A percentile compares a stretch with the other conserved stretches of the same genome.
These are phyloP conservation scores for Coemansia sp. DNA, from an alignment of 192 early-diverging fungal species.

Conservation along the genomic window DNA sequence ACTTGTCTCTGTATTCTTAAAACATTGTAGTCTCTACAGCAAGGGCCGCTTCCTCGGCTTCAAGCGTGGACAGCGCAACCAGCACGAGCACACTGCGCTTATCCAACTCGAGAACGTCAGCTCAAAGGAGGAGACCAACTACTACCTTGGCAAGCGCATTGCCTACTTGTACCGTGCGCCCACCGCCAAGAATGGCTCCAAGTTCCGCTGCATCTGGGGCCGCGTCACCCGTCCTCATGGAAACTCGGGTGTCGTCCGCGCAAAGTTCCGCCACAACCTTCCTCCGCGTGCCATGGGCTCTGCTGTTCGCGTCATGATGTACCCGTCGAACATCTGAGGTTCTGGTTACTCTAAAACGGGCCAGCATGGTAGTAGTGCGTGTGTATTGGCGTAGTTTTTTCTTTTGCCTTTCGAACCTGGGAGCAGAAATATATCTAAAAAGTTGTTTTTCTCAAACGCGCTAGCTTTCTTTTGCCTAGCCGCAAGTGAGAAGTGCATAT, in stretches of 20 bases:
- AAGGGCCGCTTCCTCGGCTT: constrained; percentile 96
- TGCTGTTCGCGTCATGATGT: constrained; percentile 91
- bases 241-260: constrained; percentile 93
- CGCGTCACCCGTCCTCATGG: constrained; percentile 94
- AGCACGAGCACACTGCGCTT: constrained; percentile 87
- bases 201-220: constrained; percentile 98
- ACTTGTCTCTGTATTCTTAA: constrained; percentile 4
- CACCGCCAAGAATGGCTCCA: constrained; percentile 83
- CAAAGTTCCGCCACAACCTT: constrained; percentile 96
- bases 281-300: constrained; percentile 94
- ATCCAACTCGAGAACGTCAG: constrained; percentile 91
- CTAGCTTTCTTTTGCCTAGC: neutral
- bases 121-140: constrained; percentile 86
- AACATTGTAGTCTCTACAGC: constrained; percentile 84
- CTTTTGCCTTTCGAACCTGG: constrained; percentile 1
- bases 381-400: constrained; percentile 12
- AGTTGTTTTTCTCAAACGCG: neutral
- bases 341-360: neutral
- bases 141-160: constrained; percentile 99
- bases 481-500: no score
- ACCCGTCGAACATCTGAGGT: constrained; percentile 81
- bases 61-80: constrained; percentile 90
- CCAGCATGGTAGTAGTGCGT: constrained; percentile 1
- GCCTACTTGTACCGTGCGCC: constrained; percentile 97
- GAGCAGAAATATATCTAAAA: constrained; percentile 6